Evolutionary conservation across 1,139 yeast genomes (phyloP), one percentile per base, ranked within the genome.

Genomic region (Eremothecium gossypii): DNA sequence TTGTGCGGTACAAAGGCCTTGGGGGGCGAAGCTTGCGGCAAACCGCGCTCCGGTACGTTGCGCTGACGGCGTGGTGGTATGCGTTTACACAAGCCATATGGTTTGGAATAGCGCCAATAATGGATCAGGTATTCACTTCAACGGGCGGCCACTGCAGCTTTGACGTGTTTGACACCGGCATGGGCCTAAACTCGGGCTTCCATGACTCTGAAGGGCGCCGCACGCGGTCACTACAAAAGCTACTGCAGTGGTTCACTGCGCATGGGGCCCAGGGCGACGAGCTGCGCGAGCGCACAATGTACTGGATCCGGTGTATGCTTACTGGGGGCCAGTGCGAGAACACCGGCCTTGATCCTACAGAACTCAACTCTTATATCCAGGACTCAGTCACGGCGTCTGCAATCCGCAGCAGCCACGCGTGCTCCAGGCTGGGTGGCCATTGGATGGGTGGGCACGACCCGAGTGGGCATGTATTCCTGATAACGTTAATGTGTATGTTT

Each of bases 391-490:
- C 14, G 11, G 28, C 28, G 8, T 31, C 14, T 9, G 23, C 8
- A 8, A 33, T 41, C 8, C 8, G 33, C 4, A 30, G 34, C 29
- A 38, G 44, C 26, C 12, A 30, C 9, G 30, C 27, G 9, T 41
- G 44, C 27, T 9, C 38, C 9, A 9, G 20, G 26, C 51, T 75
- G 17, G 76, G 75, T 20, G 96, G 96, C 0, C 51, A 66, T 2
- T 89, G 97, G 98, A 60, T 58, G 8, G 96, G 96, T 1, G 98
- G 98, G 0, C 95, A 86, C 57, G 98, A 91, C 65, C 95, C 97
- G 10, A 82, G 93, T 48, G 98, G 98, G 0, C 98, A 91, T 60
- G 83, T 86, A 0, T 91, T 89, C 54, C 61, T 91, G 37, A 64
- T 91, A 44, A 76, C 84, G 2, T 81, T 85, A 48, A 75, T 91